Conservation (phyloP, 495 filamentous ascomycete species). For the Talaromyces ruber region DNA sequence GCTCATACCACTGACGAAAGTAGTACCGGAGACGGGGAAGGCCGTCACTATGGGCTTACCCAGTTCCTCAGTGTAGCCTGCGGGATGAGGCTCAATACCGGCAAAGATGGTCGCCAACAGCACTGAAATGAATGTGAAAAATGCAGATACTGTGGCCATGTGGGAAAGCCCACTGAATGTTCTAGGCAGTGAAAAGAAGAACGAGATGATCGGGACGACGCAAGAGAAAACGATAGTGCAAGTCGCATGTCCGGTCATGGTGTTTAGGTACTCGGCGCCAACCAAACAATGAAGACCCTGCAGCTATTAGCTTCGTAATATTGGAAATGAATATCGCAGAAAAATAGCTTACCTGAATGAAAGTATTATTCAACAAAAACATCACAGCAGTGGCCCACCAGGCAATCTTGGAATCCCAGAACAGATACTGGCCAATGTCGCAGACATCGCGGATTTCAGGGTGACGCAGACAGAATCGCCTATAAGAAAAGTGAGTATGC, state of each 20-base stretch:
- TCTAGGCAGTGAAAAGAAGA: constrained; percentile 66
- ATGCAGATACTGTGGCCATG: constrained; percentile 63
- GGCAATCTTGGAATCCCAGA: constrained; percentile 67
- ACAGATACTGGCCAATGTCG: constrained; percentile 83
- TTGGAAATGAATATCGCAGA: constrained; percentile 5
- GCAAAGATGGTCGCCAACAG: constrained; percentile 71
- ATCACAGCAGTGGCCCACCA: constrained; percentile 81
- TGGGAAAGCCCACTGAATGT: constrained; percentile 73
- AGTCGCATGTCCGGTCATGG: constrained; percentile 56
- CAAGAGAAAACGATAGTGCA: constrained; percentile 69
- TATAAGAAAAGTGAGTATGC: constrained; percentile 11
- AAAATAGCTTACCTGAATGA: constrained; percentile 51
- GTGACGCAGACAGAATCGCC: constrained; percentile 79
- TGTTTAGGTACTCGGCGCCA: constrained; percentile 78
- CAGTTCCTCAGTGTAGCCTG: constrained; percentile 38
- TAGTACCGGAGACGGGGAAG: constrained; percentile 59
- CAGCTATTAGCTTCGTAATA: constrained; percentile 8
- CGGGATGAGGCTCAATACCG: constrained; percentile 61
- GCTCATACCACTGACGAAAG: constrained; percentile 68
- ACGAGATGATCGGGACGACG: constrained; percentile 62
- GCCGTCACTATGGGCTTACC: constrained; percentile 57
- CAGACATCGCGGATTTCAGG: constrained; percentile 85
- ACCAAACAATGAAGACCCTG: constrained; percentile 70
- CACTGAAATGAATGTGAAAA: constrained; percentile 83
- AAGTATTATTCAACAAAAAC: constrained; percentile 89